Conservation (phyloP, 805 yeast species). For the Metschnikowia orientalis region DNA sequence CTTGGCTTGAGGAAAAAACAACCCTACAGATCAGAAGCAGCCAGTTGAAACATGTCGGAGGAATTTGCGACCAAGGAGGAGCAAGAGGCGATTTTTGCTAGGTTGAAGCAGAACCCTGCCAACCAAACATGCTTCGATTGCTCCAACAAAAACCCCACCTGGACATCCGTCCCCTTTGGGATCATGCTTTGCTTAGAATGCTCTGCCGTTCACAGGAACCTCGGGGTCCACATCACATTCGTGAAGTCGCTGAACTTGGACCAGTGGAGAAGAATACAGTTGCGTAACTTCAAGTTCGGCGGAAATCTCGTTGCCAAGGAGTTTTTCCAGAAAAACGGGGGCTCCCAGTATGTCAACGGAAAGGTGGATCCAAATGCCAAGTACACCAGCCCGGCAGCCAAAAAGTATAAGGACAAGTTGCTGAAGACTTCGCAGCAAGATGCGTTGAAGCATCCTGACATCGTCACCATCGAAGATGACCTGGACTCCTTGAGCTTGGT, state of each 20-base stretch:
- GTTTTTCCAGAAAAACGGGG: conserved; percentile 80
- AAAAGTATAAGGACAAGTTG: conserved; percentile 73
- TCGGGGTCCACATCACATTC: conserved; percentile 95
- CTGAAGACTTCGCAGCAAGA: conserved; percentile 66
- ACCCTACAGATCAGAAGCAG: neutral
- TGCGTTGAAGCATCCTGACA: conserved; percentile 65
- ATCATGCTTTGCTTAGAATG: conserved; percentile 90
- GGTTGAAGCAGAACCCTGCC: conserved; percentile 60
- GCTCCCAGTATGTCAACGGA: conserved; percentile 57
- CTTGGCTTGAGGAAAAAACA: conserved; percentile 3
- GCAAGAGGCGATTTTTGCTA: conserved; percentile 58
- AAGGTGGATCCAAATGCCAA: conserved; percentile 65
- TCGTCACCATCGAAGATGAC: conserved; percentile 80
- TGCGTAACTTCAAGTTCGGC: conserved; percentile 89
- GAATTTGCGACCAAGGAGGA: conserved; percentile 65
- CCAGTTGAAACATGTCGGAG: conserved; percentile 33
- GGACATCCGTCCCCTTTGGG: conserved; percentile 98
- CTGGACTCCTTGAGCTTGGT: conserved; percentile 48
- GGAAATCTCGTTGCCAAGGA: conserved; percentile 87
- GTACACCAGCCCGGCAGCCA: conserved; percentile 78
- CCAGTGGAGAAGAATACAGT: conserved; percentile 87
- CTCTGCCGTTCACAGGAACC: conserved; percentile 89
- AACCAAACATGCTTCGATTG: conserved; percentile 93
- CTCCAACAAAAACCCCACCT: conserved; percentile 88
- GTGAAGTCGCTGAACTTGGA: conserved; percentile 90